Evolutionary conservation across 306 rosid genomes (phyloP).

Genomic region (Quercus wislizeni): DNA sequence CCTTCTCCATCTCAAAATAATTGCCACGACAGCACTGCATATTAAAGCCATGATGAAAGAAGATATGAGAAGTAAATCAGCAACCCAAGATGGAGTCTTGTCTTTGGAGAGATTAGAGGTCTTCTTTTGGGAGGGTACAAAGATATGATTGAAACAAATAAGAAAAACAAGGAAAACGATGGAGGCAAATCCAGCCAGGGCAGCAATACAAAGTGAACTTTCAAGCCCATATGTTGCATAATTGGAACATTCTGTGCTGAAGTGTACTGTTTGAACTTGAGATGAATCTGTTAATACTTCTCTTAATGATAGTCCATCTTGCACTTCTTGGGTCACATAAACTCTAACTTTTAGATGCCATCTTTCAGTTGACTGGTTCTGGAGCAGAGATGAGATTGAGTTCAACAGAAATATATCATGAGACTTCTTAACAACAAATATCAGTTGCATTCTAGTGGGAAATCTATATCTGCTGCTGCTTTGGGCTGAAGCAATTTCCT

Average conservation of each 20-base stretch:
- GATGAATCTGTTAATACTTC: slow-evolving; percentile 42
- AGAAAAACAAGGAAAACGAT: slow-evolving; percentile 47
- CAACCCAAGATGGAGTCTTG: slow-evolving; percentile 57
- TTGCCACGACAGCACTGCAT: slow-evolving; percentile 43
- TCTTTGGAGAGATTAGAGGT: slow-evolving; percentile 38
- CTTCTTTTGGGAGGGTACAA: slow-evolving; percentile 40
- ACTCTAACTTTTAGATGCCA: slow-evolving; percentile 48
- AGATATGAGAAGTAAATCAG: slow-evolving; percentile 59
- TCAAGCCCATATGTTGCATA: slow-evolving; percentile 59
- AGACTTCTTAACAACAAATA: slow-evolving; percentile 62
- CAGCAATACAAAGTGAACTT: slow-evolving; percentile 60
- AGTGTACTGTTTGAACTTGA: slow-evolving; percentile 44
- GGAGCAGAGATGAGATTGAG: slow-evolving; percentile 54
- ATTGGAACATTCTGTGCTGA: slow-evolving; percentile 39
- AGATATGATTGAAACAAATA: slow-evolving; percentile 49
- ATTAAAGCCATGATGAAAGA: slow-evolving; percentile 48
- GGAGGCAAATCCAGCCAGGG: slow-evolving; percentile 54
- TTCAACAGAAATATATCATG: slow-evolving; percentile 56
- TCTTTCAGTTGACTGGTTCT: slow-evolving; percentile 39
- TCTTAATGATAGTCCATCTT: slow-evolving; percentile 32
- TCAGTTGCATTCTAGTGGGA: slow-evolving; percentile 57
- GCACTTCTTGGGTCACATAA: slow-evolving; percentile 77
- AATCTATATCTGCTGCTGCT: slow-evolving; percentile 20
- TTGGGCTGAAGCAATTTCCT: slow-evolving; percentile 49
- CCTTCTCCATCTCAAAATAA: slow-evolving; percentile 60